Conservation (phyloP, 2,329 filamentous ascomycete genomes). For the Massarina eburnea region DNA sequence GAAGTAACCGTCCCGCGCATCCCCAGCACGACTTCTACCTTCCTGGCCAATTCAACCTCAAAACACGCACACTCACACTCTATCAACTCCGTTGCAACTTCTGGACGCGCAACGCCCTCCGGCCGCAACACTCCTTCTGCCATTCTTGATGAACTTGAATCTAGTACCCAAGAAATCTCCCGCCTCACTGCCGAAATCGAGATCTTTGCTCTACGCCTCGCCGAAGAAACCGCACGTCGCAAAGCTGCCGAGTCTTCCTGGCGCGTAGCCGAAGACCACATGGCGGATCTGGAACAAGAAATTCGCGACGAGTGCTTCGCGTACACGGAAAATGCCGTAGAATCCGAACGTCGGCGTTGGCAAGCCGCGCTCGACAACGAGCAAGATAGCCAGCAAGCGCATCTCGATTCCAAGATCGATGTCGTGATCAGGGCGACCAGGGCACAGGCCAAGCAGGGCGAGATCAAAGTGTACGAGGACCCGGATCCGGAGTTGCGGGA, state of each 20-base stretch:
- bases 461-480: conserved; percentile 49
- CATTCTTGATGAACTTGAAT: conserved; percentile 70
- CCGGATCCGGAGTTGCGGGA: conserved; percentile 40
- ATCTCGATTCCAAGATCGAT: conserved; percentile 86
- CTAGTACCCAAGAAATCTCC: conserved; percentile 77
- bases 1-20: conserved; percentile 91
- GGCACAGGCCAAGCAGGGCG: conserved; percentile 35
- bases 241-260: conserved; percentile 73
- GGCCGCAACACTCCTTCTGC: conserved; percentile 51
- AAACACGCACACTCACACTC: conserved; percentile 15
- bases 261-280: conserved; percentile 61
- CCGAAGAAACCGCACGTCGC: conserved; percentile 70
- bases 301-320: conserved; percentile 85
- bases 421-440: conserved; percentile 62
- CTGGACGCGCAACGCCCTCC: conserved; percentile 31
- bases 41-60: conserved; percentile 45
- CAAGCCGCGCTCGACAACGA: conserved; percentile 77
- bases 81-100: conserved; percentile 17
- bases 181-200: conserved; percentile 79
- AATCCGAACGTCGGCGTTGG: conserved; percentile 78
- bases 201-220: conserved; percentile 67
- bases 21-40: conserved; percentile 76
- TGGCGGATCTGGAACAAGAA: conserved; percentile 78
- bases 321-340: conserved; percentile 80
- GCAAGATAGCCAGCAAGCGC: conserved; percentile 74